Percentiles rank a stretch among this genome's conserved stretches.
Conservation (phyloP, 768 basidiomycete genomes). For the Calocybe gangraenosa region DNA sequence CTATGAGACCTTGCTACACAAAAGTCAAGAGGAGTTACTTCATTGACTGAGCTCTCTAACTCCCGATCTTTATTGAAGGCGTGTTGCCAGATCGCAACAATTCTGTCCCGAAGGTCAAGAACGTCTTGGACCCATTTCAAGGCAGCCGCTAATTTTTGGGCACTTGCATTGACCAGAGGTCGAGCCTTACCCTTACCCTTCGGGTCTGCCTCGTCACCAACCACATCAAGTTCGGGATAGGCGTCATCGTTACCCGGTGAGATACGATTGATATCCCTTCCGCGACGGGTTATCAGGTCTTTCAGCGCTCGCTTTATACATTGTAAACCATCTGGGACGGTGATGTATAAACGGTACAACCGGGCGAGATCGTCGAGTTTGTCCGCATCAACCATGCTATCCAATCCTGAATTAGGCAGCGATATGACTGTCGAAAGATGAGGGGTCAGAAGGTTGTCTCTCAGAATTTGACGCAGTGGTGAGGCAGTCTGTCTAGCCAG, state of each 20-base stretch:
- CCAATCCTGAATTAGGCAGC: conserved; percentile 81
- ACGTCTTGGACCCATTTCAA: conserved; percentile 93
- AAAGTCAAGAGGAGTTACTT: conserved; percentile 45
- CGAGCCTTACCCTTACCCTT: conserved; percentile 48
- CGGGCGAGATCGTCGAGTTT: conserved; percentile 73
- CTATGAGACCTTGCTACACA: background rate
- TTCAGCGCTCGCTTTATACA: conserved; percentile 65
- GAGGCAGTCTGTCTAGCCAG: conserved; percentile 69
- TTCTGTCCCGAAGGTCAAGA: conserved; percentile 86
- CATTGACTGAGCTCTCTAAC: conserved; percentile 78
- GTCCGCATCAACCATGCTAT: conserved; percentile 81
- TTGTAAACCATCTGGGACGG: conserved; percentile 63
- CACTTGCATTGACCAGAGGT: conserved; percentile 30
- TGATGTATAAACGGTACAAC: conserved; percentile 70
- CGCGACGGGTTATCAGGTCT: conserved; percentile 67
- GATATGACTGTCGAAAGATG: conserved; percentile 73
- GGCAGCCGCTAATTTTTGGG: conserved; percentile 56
- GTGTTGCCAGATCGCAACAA: conserved; percentile 68
- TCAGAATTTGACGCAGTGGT: conserved; percentile 70
- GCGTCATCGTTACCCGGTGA: conserved; percentile 39
- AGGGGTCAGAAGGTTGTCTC: conserved; percentile 70
- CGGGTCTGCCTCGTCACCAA: conserved; percentile 34
- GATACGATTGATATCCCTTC: conserved; percentile 72
- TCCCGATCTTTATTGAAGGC: conserved; percentile 73
- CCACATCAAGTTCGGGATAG: conserved; percentile 32